These are phyloP conservation scores for Jackrogersella multiformis DNA, from an alignment of 495 filamentous ascomycete genomes.

Conservation along the genomic window DNA sequence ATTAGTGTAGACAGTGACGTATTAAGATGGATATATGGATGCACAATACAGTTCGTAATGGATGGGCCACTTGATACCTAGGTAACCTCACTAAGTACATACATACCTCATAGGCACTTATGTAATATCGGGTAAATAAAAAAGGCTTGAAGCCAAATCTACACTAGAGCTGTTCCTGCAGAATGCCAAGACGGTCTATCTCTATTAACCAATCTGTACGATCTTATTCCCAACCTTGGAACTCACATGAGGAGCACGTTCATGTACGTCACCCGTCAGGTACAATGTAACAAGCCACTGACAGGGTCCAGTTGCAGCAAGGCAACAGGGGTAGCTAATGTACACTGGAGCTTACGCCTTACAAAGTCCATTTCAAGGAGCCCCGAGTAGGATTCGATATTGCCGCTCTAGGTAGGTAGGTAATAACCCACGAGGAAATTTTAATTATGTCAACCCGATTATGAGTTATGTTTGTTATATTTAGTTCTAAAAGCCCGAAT, in stretches of 20 bases:
- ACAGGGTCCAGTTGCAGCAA: conserved; percentile 12
- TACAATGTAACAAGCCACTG: conserved; percentile 30
- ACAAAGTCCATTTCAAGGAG: no score
- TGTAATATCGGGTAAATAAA: background rate
- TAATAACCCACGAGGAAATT: background rate
- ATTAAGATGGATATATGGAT: no score
- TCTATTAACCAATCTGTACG: conserved; percentile 2
- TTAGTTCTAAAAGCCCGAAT: no score
- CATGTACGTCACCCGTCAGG: conserved; percentile 25
- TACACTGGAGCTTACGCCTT: conserved; percentile 5
- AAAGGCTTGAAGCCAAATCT: background rate
- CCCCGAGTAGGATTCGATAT: conserved; percentile 11
- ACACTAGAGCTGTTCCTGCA: conserved; percentile 3
- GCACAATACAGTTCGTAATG: no score
- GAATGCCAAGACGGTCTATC: conserved; percentile 13
- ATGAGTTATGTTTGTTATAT: no score
- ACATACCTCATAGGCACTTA: no score
- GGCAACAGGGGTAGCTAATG: conserved; percentile 14
- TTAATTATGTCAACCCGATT: no score
- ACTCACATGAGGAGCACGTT: conserved; percentile 7
- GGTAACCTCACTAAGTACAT: no score
- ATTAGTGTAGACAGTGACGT: no score
- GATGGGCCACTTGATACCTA: no score
- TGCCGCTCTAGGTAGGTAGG: conserved; percentile 14
- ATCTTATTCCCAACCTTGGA: background rate